Percentiles rank a stretch among this genome's conserved stretches.
These are phyloP conservation scores for Fusarium burgessii DNA, from an alignment of 2,329 filamentous ascomycete genomes.

Conservation along the genomic window DNA sequence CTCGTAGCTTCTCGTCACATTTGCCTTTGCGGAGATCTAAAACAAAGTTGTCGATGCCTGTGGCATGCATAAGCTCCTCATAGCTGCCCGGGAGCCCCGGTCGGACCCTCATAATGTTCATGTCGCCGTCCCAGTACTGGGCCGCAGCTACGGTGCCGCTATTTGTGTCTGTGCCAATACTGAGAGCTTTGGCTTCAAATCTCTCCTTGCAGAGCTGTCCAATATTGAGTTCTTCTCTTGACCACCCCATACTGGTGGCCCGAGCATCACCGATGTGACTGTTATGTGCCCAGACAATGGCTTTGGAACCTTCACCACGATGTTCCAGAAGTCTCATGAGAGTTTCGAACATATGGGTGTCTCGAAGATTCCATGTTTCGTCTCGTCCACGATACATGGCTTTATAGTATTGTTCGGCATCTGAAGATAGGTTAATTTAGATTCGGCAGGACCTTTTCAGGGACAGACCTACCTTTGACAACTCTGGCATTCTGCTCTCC, in stretches of 20 bases:
- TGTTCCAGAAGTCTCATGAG: conserved; percentile 29
- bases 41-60: conserved; percentile 24
- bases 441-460: not conserved
- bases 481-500: conserved; percentile 32
- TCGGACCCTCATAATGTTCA: conserved; percentile 29
- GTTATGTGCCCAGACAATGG: conserved; percentile 36
- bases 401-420: conserved; percentile 33
- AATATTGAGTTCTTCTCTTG: conserved; percentile 29
- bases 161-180: conserved; percentile 28
- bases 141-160: conserved; percentile 29
- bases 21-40: conserved; percentile 20
- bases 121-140: conserved; percentile 29
- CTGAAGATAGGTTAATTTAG: not conserved
- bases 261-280: conserved; percentile 31
- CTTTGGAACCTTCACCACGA: conserved; percentile 16
- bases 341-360: conserved; percentile 29
- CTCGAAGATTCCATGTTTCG: conserved; percentile 34
- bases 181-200: conserved; percentile 10
- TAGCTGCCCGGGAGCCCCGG: conserved; percentile 25
- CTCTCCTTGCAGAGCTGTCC: conserved; percentile 28
- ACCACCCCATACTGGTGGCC: conserved; percentile 34
- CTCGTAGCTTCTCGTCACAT: conserved; percentile 20
- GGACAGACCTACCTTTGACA: conserved; percentile 7
- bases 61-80: conserved; percentile 30
- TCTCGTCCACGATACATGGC: conserved; percentile 29